These are phyloP conservation scores for Salvia sclarea DNA, from an alignment of 305 asterid species.

Conservation along the genomic window DNA sequence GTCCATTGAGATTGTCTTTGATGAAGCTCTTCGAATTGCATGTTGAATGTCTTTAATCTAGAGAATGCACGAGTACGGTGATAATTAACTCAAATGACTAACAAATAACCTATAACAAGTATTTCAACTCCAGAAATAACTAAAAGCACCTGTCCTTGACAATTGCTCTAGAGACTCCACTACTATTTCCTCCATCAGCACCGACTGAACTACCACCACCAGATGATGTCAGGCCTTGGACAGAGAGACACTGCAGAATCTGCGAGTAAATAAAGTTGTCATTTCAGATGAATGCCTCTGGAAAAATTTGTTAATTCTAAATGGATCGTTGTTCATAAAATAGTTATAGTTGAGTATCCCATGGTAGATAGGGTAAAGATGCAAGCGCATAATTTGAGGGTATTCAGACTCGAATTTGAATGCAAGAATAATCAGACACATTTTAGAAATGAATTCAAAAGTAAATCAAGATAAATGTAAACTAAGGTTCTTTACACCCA, in stretches of 20 bases:
- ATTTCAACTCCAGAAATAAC: slow-evolving; percentile 22
- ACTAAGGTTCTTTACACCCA: not conserved
- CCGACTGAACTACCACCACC: slow-evolving; percentile 72
- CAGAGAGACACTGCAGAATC: slow-evolving; percentile 84
- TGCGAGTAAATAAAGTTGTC: slow-evolving; percentile 32
- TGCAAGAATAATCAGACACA: not conserved
- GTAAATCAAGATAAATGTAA: not conserved
- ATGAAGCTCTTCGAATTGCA: slow-evolving; percentile 96
- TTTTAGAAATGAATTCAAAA: not conserved
- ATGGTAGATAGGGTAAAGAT: not conserved
- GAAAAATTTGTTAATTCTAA: not conserved
- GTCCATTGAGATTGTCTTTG: slow-evolving; percentile 99
- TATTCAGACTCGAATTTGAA: not conserved
- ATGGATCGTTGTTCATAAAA: not conserved
- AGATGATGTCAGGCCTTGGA: slow-evolving; percentile 81
- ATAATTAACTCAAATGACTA: slow-evolving; percentile 22
- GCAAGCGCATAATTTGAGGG: not conserved
- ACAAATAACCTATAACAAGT: not conserved
- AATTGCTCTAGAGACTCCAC: slow-evolving; percentile 85
- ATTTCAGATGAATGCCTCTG: not conserved
- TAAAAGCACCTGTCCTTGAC: slow-evolving; percentile 74
- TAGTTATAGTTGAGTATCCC: not conserved
- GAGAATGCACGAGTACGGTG: slow-evolving; percentile 17
- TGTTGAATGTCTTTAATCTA: slow-evolving; percentile 87
- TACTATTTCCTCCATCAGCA: slow-evolving; percentile 80